Evolutionary conservation across 768 basidiomycete genomes (phyloP), one percentile per base, ranked within the genome.

Genomic region (Podaxis carcinomalis): DNA sequence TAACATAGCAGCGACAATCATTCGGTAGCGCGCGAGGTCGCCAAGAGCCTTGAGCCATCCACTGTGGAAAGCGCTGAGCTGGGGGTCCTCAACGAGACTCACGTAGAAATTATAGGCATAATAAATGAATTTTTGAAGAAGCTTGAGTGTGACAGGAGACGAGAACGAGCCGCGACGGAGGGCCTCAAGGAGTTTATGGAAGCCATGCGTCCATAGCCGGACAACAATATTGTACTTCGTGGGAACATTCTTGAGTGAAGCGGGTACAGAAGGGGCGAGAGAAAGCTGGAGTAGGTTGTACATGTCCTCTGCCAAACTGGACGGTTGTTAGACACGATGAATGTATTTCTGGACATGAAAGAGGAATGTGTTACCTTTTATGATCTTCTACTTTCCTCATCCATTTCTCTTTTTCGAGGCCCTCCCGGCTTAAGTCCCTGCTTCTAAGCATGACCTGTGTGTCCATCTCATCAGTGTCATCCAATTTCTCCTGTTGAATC

Each of bases 31-130:
- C 0, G 97, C 94, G 32, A 99, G 82, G 73, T 99, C 97, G 25
- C 97, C 97, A 14, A 99, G 86, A 3, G 95, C 93, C 72, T 99
- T 96, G 56, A 98, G 84, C 97, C 97, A 99, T 14, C 88, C 87
- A 2, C 83, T 77, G 61, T 87, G 86, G 78, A 93, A 97, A 5
- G 76, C 71, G 1, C 71, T 74, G 49, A 98, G 81, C 1, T 78
- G 80, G 7, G 82, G 85, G 70, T 97, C 90, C 68, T 98, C 96
- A 54, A 94, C 78, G 2, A 98, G 82, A 40, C 88, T 86, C 0
- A 94, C 89, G 76, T 98, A 98, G 68, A 95, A 96, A 0, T 86
- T 87, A 75, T 98, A 99, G 0, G 96, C 91, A 65, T 93, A 97
- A 67, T 95, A 93, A 46, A 97, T 93, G 66, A 95, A 95, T 63